These are phyloP conservation scores for Eimeria brunetti DNA, from an alignment of 169 alveolate genomes.

Conservation along the genomic window DNA sequence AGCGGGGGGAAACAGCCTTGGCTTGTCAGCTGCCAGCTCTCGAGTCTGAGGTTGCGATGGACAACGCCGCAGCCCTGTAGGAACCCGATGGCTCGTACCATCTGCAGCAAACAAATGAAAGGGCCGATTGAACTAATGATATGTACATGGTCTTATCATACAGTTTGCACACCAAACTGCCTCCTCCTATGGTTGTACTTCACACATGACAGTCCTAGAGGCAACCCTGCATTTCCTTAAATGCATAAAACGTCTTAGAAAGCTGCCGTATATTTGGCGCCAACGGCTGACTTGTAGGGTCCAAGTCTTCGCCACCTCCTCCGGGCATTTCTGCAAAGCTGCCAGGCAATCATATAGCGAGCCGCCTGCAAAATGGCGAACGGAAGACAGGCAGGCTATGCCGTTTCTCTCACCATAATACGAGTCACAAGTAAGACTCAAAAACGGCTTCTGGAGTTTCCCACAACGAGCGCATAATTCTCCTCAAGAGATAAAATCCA, in stretches of 20 bases:
- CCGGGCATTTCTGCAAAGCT: conserved; percentile 43
- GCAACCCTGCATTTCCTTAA: background rate
- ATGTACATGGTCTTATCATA: background rate
- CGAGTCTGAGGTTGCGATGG: conserved; percentile 60
- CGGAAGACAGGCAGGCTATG: background rate
- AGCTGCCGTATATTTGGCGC: background rate
- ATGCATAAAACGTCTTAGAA: background rate
- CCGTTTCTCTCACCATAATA: background rate
- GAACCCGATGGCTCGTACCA: conserved; percentile 50
- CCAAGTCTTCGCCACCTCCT: conserved; percentile 52
- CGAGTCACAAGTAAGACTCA: background rate
- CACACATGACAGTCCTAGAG: background rate
- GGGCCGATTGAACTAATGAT: background rate
- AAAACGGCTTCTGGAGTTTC: background rate
- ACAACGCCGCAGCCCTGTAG: conserved; percentile 63
- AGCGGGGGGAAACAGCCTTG: conserved; percentile 23
- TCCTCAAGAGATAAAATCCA: background rate
- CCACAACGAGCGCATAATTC: background rate
- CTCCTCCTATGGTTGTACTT: background rate
- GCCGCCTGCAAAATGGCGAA: conserved; percentile 24
- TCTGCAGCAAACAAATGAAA: conserved; percentile 24
- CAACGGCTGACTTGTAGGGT: conserved; percentile 38
- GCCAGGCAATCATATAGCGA: conserved; percentile 67
- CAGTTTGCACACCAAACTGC: background rate
- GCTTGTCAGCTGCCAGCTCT: conserved; percentile 68